Conservation (phyloP, 345 rosid species). For the Sonneratia alba region DNA sequence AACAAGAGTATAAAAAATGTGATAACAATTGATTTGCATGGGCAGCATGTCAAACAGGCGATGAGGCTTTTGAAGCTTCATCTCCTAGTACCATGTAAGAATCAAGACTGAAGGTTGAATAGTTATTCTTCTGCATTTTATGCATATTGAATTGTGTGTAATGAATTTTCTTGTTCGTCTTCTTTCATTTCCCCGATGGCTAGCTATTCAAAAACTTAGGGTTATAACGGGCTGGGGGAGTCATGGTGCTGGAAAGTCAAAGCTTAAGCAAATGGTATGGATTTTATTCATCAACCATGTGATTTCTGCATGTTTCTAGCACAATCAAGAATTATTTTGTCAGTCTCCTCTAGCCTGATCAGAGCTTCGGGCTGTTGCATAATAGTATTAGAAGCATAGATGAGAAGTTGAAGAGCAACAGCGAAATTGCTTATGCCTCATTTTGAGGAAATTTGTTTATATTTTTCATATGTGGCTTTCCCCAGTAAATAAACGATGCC, state of each 20-base stretch:
- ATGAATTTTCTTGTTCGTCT: constrained; percentile 1
- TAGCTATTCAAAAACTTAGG: constrained; percentile 72
- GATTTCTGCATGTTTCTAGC: neutral
- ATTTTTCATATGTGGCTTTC: neutral
- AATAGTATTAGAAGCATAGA: neutral
- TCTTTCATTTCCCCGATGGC: neutral
- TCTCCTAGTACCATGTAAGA: constrained; percentile 72
- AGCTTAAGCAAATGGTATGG: constrained; percentile 79
- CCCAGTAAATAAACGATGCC: neutral
- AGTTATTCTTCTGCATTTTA: neutral
- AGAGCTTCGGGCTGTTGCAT: neutral
- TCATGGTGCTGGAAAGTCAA: constrained; percentile 72
- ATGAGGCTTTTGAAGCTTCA: constrained; percentile 68
- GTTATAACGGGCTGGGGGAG: constrained; percentile 91
- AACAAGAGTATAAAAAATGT: constrained; percentile 72
- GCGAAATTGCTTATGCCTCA: too few relatives aligned
- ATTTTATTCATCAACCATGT: constrained; percentile 1
- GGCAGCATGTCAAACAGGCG: constrained; percentile 89
- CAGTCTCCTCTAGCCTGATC: neutral
- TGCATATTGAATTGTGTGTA: neutral
- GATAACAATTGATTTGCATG: constrained; percentile 87
- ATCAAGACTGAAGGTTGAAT: neutral
- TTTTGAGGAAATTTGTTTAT: too few relatives aligned
- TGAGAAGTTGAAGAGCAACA: too few relatives aligned
- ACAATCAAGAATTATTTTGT: neutral